Conservation (phyloP, 2,329 filamentous ascomycete species). For the Lecanosticta acicola region DNA sequence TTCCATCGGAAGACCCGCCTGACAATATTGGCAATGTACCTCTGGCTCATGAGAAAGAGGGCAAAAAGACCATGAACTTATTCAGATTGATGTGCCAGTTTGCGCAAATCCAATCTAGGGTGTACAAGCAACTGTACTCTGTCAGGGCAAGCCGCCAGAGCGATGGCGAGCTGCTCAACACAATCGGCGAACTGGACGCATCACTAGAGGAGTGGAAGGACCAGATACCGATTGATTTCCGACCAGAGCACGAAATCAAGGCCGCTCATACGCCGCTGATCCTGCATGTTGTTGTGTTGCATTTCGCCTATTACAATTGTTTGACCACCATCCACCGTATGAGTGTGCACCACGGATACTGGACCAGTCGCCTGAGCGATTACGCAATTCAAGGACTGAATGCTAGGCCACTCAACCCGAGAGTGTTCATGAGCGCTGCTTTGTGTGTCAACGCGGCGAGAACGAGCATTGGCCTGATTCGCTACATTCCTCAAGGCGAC, state of each 20-base stretch:
- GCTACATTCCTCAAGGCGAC: conserved; percentile 93
- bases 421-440: conserved; percentile 89
- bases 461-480: conserved; percentile 87
- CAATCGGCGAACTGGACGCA: conserved; percentile 86
- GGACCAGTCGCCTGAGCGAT: conserved; percentile 90
- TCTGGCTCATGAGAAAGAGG: conserved; percentile 58
- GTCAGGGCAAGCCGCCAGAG: conserved; percentile 87
- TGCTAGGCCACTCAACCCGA: conserved; percentile 80
- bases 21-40: conserved; percentile 96
- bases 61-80: conserved; percentile 87
- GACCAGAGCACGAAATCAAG: conserved; percentile 95
- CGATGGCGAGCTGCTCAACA: conserved; percentile 87
- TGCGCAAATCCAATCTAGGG: conserved; percentile 82
- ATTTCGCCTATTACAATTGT: conserved; percentile 97
- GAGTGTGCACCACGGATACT: conserved; percentile 96
- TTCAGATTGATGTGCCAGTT: conserved; percentile 92
- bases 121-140: conserved; percentile 89
- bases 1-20: conserved; percentile 81
- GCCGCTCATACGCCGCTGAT: conserved; percentile 89
- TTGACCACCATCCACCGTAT: conserved; percentile 96
- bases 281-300: conserved; percentile 85
- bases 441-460: conserved; percentile 88
- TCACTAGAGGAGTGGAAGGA: conserved; percentile 92
- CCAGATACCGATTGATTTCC: conserved; percentile 86
- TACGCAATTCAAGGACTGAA: conserved; percentile 94